phyloP scores from a whole-genome alignment of 805 yeast genomes.

The Candida sonorensis region DNA sequence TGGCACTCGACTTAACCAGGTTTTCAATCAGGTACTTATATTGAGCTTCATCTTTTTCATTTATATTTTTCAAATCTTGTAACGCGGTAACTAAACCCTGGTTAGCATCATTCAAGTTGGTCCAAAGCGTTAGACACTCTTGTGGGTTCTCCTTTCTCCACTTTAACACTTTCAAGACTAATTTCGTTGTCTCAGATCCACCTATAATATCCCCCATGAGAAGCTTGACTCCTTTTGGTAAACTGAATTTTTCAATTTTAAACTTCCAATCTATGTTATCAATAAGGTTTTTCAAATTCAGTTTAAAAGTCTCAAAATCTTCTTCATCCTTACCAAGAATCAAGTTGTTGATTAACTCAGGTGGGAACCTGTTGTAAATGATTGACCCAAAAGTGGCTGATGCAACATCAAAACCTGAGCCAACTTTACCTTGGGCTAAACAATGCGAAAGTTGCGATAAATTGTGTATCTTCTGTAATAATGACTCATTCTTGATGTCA shows the following conservation, averaged over 20 bases:
- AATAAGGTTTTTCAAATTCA: too few species aligned
- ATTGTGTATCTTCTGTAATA: constrained; percentile 55
- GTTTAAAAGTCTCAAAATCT: too few species aligned
- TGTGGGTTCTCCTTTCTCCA: constrained; percentile 60
- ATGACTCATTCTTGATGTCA: constrained; percentile 19
- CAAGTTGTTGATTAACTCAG: constrained; percentile 36
- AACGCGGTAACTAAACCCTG: constrained; percentile 45
- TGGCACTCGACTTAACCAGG: constrained; percentile 11
- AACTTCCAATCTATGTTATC: constrained; percentile 55
- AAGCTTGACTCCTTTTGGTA: constrained; percentile 65
- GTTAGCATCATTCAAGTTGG: constrained; percentile 52
- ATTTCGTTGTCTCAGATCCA: constrained; percentile 91
- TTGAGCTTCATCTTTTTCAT: constrained; percentile 22
- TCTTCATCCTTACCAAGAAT: too few species aligned
- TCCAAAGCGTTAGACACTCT: constrained; percentile 46
- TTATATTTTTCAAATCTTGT: constrained; percentile 29
- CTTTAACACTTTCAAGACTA: constrained; percentile 65
- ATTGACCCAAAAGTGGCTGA: constrained; percentile 92
- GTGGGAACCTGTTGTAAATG: constrained; percentile 68
- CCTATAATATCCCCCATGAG: constrained; percentile 91
- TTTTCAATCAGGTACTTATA: constrained; percentile 29
- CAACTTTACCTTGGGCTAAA: constrained; percentile 89
- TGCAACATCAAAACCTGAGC: constrained; percentile 96
- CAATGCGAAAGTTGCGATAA: constrained; percentile 88
- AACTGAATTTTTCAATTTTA: constrained; percentile 41